A percentile compares a stretch with the other conserved stretches of the same genome.
Evolutionary conservation across 1,284 basidiomycete species (phyloP).

Genomic region (Abortiporus biennis): DNA sequence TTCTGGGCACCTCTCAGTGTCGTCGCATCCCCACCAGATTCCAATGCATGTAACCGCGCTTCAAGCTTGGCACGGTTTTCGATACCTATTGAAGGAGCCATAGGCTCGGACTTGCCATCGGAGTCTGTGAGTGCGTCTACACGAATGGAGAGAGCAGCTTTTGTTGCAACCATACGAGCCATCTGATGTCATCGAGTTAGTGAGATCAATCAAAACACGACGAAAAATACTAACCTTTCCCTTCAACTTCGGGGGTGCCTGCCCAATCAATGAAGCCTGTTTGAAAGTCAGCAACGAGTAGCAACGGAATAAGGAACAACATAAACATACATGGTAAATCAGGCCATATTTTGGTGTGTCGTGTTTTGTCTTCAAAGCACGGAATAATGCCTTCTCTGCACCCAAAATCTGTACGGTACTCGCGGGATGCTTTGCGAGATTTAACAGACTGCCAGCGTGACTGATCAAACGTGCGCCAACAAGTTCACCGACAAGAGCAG

Average conservation of each 20-base stretch:
- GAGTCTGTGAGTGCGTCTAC: slow-evolving; percentile 93
- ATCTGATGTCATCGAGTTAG: slow-evolving; percentile 48
- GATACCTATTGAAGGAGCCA: slow-evolving; percentile 82
- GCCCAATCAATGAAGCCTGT: slow-evolving; percentile 90
- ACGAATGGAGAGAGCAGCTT: slow-evolving; percentile 93
- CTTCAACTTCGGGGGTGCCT: slow-evolving; percentile 97
- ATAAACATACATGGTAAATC: slow-evolving; percentile 80
- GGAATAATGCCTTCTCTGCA: slow-evolving; percentile 97
- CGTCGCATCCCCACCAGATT: slow-evolving; percentile 73
- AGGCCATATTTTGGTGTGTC: slow-evolving; percentile 98
- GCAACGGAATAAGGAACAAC: slow-evolving; percentile 4
- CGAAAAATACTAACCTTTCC: slow-evolving; percentile 65
- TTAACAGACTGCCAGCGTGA: slow-evolving; percentile 94
- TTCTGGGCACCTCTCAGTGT: slow-evolving; percentile 54
- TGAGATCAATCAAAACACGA: neutral
- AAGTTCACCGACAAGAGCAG: slow-evolving; percentile 93
- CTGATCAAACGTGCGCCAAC: slow-evolving; percentile 95
- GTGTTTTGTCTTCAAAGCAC: slow-evolving; percentile 97
- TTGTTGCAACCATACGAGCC: slow-evolving; percentile 99
- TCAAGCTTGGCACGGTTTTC: slow-evolving; percentile 95
- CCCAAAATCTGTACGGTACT: slow-evolving; percentile 98
- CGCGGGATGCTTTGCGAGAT: slow-evolving; percentile 93
- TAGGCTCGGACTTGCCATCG: slow-evolving; percentile 82
- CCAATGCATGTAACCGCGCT: slow-evolving; percentile 85
- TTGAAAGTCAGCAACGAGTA: slow-evolving; percentile 1